A percentile compares a stretch with the other conserved stretches of the same genome.
Conservation (phyloP, 1,284 basidiomycete species). For the Cutaneotrichosporon spelunceum region DNA sequence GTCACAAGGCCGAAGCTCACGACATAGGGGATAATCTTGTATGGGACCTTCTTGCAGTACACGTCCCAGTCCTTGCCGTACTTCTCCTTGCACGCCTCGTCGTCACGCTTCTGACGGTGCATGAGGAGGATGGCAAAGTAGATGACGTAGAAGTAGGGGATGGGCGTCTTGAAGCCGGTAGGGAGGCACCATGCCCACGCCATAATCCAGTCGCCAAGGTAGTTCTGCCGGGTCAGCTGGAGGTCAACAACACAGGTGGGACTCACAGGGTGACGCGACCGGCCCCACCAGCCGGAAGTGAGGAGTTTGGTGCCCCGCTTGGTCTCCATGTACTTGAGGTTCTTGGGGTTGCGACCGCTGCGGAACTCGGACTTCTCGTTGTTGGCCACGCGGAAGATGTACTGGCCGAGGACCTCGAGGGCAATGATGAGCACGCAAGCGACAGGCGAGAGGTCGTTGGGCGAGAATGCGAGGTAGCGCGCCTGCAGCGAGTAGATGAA, state of each 20-base stretch:
- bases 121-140: conserved; percentile 88
- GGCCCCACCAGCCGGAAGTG: conserved; percentile 96
- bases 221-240: conserved; percentile 57
- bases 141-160: conserved; percentile 92
- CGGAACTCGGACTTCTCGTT: conserved; percentile 95
- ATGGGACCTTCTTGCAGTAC: conserved; percentile 76
- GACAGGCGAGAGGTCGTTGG: conserved; percentile 70
- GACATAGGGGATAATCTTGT: conserved; percentile 82
- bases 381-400: conserved; percentile 86
- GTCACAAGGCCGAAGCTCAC: background rate
- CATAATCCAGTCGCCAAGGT: conserved; percentile 60
- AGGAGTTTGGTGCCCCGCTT: conserved; percentile 83
- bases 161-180: conserved; percentile 82
- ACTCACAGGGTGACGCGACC: conserved; percentile 72
- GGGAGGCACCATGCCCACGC: conserved; percentile 77
- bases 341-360: conserved; percentile 90
- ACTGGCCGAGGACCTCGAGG: conserved; percentile 76
- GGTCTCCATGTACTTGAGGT: conserved; percentile 79
- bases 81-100: conserved; percentile 87
- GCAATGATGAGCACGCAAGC: conserved; percentile 62
- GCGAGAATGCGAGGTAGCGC: conserved; percentile 85
- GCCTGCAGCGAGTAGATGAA: conserved; percentile 93
- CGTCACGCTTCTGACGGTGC: conserved; percentile 87
- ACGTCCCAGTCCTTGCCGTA: conserved; percentile 82
- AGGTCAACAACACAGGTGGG: background rate